Evolutionary conservation across 306 rosid species (phyloP).

Genomic region (Herpetospermum pedunculosum): DNA sequence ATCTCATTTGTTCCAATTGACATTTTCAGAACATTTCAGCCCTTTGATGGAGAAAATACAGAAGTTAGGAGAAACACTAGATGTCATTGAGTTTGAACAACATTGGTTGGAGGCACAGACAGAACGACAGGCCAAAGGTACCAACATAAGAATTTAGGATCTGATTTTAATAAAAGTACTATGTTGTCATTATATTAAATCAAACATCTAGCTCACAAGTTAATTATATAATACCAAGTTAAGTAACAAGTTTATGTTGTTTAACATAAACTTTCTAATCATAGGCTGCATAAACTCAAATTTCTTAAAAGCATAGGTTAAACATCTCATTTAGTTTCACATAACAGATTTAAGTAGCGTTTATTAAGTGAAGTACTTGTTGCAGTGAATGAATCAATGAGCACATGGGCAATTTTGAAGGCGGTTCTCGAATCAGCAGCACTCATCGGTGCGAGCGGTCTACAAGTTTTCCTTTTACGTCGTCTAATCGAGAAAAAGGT

Average conservation of each 20-base stretch:
- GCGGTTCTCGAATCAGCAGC: not conserved
- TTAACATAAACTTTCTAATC: not conserved
- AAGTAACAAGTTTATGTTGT: no score
- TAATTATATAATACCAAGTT: no score
- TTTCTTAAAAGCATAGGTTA: no score
- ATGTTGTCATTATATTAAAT: no score
- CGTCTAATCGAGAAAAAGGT: not conserved
- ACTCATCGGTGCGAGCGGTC: not conserved
- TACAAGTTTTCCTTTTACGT: not conserved
- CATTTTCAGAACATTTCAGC: not conserved
- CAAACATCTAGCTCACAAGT: no score
- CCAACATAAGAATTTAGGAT: not conserved
- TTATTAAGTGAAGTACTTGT: no score
- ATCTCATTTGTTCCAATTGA: not conserved
- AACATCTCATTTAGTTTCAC: not conserved
- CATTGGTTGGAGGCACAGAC: not conserved
- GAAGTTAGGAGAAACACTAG: not conserved
- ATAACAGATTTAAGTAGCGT: no score
- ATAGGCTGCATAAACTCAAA: no score
- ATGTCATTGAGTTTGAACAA: not conserved
- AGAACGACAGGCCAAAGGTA: not conserved
- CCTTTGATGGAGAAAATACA: not conserved
- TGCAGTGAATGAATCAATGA: not conserved
- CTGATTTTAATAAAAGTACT: not conserved
- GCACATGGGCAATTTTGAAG: not conserved